phyloP scores from a whole-genome alignment of 768 basidiomycete species.

The Pulveroboletus ravenelii region DNA sequence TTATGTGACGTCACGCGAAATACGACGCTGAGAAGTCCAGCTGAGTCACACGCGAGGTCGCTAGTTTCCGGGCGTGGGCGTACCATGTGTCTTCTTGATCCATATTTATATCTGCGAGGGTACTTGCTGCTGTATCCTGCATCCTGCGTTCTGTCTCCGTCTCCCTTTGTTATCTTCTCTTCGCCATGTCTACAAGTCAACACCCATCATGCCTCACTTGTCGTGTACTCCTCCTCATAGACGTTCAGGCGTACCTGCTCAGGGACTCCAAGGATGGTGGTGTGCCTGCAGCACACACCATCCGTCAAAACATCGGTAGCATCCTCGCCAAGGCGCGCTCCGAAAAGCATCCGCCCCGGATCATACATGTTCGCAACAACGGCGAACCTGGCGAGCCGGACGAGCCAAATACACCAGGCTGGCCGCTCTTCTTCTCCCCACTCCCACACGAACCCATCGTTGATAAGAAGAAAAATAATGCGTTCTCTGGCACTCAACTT shows the following conservation, averaged over 20 bases:
- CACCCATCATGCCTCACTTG: conserved; percentile 5
- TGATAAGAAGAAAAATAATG: conserved; percentile 69
- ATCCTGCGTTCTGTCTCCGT: not conserved
- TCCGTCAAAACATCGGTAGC: conserved; percentile 44
- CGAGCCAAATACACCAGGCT: conserved; percentile 50
- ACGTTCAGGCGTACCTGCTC: conserved; percentile 52
- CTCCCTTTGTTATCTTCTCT: not conserved
- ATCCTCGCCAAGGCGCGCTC: conserved; percentile 50
- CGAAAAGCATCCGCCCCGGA: conserved; percentile 45
- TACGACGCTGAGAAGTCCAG: too few relatives aligned
- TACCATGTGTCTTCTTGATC: not conserved
- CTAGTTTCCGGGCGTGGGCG: not conserved
- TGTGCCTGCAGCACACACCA: conserved; percentile 42
- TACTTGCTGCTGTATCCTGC: not conserved
- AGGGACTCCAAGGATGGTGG: conserved; percentile 45
- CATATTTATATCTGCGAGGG: conserved; percentile 14
- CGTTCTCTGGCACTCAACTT: conserved; percentile 57
- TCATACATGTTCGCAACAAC: conserved; percentile 64
- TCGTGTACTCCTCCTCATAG: conserved; percentile 56
- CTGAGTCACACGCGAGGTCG: not conserved
- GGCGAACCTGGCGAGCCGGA: conserved; percentile 61
- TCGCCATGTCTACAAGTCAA: conserved; percentile 22
- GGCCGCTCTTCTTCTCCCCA: conserved; percentile 56
- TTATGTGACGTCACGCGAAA: conserved; percentile 24
- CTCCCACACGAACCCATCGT: conserved; percentile 48